Evolutionary conservation across 139 green algal species (phyloP), one percentile per base, ranked within the genome.

Genomic region (Chlorella sp.): DNA sequence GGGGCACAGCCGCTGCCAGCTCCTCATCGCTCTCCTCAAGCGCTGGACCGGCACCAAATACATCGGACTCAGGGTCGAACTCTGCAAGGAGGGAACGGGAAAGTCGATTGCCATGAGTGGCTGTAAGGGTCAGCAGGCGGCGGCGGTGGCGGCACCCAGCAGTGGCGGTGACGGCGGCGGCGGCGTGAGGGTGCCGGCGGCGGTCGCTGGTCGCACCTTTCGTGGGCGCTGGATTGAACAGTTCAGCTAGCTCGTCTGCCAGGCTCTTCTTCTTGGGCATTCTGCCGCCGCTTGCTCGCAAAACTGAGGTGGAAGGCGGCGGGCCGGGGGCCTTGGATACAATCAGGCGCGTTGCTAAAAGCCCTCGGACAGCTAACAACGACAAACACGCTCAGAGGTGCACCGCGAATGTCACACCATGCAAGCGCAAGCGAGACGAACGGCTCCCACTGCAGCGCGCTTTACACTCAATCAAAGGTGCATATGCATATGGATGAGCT

Each of bases 21-120:
- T 91, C 91, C 12, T 94, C 91, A 57, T 94, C 91, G 53, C 84
- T 92, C 30, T 88, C 92, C 37, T 83, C 86, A 40, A 94, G 71
- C 28, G 79, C 57, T 11, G 91, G 85, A 0, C 81, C 89, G 4
- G 39, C 80, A 16, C 86, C 92, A 61, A 92, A 83, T 3, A 83
- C 37, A 42, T 94, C 89, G 0, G 81, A 80, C 40, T 94, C 91
- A 3, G 88, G 88, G 26, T 94, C 91, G 12, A 85, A 83, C 64
- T 94, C 92, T 94, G 87, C 86, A 90, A 2, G 7, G 32, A 32
- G 21, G 7, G 15, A n/a, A 14, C 32, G 4, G 77, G 39, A 21
- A n/a, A 16, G 34, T 16, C 9, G n/a, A 15, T 34, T n/a, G 77
- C 18, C 39, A 34, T 53, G 3, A 30, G 30, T 78, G 75, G 5